Evolutionary conservation across 345 rosid genomes (phyloP).

Genomic region (Mangifera indica): DNA sequence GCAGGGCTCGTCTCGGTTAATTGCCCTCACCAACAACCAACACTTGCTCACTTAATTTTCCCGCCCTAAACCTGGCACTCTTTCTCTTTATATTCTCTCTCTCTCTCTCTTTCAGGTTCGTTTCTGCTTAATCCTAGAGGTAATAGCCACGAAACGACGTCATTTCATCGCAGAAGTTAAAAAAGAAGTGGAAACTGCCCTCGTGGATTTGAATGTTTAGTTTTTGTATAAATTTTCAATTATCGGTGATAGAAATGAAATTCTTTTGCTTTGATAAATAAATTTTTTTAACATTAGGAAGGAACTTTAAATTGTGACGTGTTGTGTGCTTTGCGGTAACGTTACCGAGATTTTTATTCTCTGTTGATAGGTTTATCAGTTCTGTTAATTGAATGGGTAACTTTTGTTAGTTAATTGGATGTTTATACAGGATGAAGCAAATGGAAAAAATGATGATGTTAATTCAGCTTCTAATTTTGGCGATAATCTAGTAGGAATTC

Average conservation of each 20-base stretch:
- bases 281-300: too few relatives aligned
- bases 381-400: neutral
- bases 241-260: too few relatives aligned
- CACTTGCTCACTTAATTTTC: neutral
- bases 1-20: conserved; percentile 1
- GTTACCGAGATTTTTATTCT: too few relatives aligned
- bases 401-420: neutral
- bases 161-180: neutral
- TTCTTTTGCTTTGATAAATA: too few relatives aligned
- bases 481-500: neutral
- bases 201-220: too few relatives aligned
- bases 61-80: neutral
- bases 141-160: neutral
- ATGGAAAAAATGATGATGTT: neutral
- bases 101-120: neutral
- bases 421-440: conserved; percentile 27
- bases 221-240: too few relatives aligned
- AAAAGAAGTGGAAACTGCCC: too few relatives aligned
- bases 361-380: neutral
- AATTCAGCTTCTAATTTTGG: conserved; percentile 6
- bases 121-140: neutral
- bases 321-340: too few relatives aligned
- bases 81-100: neutral
- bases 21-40: neutral
- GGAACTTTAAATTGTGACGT: too few relatives aligned